These are phyloP conservation scores for Clonostachys sp. DNA, from an alignment of 2,329 filamentous ascomycete species.

Conservation along the genomic window DNA sequence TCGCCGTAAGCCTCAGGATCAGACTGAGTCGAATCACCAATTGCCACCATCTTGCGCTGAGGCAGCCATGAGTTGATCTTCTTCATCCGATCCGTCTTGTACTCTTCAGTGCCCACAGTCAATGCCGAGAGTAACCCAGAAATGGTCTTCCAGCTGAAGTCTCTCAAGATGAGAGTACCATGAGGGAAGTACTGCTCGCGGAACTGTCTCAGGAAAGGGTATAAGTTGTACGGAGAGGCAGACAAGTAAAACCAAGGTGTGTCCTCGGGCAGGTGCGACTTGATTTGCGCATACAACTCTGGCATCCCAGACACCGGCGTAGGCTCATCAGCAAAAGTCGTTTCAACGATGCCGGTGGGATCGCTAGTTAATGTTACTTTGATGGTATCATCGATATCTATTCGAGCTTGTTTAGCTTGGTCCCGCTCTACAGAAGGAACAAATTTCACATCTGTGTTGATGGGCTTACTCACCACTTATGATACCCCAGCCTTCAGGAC, in stretches of 20 bases:
- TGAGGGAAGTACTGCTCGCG: constrained; percentile 65
- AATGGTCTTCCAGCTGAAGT: constrained; percentile 82
- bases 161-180: constrained; percentile 79
- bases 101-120: constrained; percentile 76
- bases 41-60: constrained; percentile 70
- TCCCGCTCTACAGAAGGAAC: background rate
- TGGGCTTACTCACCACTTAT: constrained; percentile 55
- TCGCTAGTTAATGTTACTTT: constrained; percentile 83
- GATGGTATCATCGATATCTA: constrained; percentile 93
- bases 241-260: constrained; percentile 91
- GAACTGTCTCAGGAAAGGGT: constrained; percentile 79
- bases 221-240: constrained; percentile 90
- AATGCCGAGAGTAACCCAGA: constrained; percentile 74
- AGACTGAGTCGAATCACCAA: constrained; percentile 88
- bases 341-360: constrained; percentile 73
- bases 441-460: background rate
- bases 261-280: constrained; percentile 42
- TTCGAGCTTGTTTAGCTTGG: background rate
- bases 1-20: constrained; percentile 90
- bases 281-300: constrained; percentile 68
- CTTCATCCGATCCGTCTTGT: constrained; percentile 77
- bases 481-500: constrained; percentile 75
- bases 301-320: constrained; percentile 76
- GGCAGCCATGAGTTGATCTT: constrained; percentile 80
- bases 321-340: constrained; percentile 77